Percentiles rank a stretch among this genome's conserved stretches.
Conservation (phyloP, 2,329 filamentous ascomycete genomes). For the Pseudocercospora eumusae region DNA sequence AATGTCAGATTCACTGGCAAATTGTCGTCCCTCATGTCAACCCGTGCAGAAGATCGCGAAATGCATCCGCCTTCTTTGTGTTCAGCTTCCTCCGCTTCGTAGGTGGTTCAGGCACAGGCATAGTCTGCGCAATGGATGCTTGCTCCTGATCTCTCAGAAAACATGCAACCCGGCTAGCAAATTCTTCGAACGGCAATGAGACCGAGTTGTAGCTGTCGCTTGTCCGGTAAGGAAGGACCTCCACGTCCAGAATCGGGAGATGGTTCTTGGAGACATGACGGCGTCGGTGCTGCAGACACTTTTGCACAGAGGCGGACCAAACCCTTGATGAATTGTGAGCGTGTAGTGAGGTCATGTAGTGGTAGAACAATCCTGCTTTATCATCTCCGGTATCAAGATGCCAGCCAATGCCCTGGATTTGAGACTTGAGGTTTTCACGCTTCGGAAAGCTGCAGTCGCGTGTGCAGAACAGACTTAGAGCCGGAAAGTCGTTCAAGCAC, state of each 20-base stretch:
- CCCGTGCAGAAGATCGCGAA: background rate
- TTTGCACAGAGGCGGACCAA: background rate
- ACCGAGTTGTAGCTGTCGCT: background rate
- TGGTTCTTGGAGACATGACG: background rate
- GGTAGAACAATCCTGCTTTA: background rate
- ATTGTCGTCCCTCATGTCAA: background rate
- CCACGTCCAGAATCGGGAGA: background rate
- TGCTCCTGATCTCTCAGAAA: background rate
- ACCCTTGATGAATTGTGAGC: background rate
- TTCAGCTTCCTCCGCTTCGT: background rate
- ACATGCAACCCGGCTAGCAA: background rate
- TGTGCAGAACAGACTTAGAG: slow-evolving; percentile 23
- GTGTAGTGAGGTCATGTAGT: background rate
- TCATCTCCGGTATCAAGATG: background rate
- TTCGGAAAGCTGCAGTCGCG: slow-evolving; percentile 11
- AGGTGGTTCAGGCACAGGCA: background rate
- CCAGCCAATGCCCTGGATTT: slow-evolving; percentile 7
- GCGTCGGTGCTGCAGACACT: background rate
- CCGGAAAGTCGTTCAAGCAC: slow-evolving; percentile 25
- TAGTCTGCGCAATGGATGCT: background rate
- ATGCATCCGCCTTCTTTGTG: background rate
- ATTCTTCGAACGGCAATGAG: background rate
- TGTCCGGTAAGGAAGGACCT: background rate
- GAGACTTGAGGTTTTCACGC: background rate
- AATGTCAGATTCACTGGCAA: too few species aligned